Percentiles rank a stretch among this genome's conserved stretches.
Conservation (phyloP, 169 alveolate genomes). For the Cryptosporidium viatorum region DNA sequence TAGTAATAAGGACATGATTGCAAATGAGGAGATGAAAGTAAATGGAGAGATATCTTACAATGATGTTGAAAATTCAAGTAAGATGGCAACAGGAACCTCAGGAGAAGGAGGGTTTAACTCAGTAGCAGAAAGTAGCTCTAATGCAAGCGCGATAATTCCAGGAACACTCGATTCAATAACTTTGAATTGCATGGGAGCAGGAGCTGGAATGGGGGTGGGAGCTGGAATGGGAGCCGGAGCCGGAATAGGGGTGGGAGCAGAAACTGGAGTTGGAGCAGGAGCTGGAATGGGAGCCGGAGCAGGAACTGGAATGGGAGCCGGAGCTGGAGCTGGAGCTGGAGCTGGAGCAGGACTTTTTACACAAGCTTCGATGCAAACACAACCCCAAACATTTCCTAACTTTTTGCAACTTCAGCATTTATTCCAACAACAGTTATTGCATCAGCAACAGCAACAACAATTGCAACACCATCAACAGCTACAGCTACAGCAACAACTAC, state of each 20-base stretch:
- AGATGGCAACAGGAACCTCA: not conserved
- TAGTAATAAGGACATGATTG: no score
- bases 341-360: not conserved
- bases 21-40: not conserved
- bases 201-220: not conserved
- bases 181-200: not conserved
- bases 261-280: not conserved
- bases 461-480: not conserved
- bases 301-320: not conserved
- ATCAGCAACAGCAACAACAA: constrained; percentile 13
- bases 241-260: not conserved
- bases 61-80: not conserved
- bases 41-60: not conserved
- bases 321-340: not conserved
- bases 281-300: not conserved
- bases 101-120: not conserved
- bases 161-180: not conserved
- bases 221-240: not conserved
- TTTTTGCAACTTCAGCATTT: constrained; percentile 37
- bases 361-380: not conserved
- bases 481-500: not conserved
- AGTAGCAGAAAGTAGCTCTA: not conserved
- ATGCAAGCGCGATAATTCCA: not conserved
- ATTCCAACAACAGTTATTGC: constrained; percentile 30
- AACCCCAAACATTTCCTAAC: constrained; percentile 30